These are phyloP conservation scores for Rhizopus sp. DNA, from an alignment of 371 early-diverging fungal genomes.

Conservation along the genomic window DNA sequence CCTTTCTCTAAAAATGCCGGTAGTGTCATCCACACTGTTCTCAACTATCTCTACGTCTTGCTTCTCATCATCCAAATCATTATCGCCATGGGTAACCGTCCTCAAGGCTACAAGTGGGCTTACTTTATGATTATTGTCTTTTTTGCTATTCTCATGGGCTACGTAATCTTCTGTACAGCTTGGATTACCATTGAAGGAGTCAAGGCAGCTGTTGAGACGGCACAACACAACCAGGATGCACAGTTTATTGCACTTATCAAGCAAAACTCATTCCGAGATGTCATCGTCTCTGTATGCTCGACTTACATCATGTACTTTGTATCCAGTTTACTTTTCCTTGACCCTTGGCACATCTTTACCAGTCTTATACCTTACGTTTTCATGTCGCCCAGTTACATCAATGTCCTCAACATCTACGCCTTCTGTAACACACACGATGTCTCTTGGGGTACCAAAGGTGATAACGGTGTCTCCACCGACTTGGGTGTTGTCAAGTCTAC, in stretches of 20 bases:
- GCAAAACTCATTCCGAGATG: slow-evolving; percentile 46
- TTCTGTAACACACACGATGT: slow-evolving; percentile 76
- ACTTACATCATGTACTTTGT: slow-evolving; percentile 60
- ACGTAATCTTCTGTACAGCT: slow-evolving; percentile 25
- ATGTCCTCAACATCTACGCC: slow-evolving; percentile 68
- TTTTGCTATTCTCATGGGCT: slow-evolving; percentile 36
- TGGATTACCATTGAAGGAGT: slow-evolving; percentile 50
- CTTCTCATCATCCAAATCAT: slow-evolving; percentile 69
- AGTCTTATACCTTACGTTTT: slow-evolving; percentile 64
- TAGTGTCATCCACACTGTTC: slow-evolving; percentile 35
- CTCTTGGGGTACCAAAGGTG: slow-evolving; percentile 95
- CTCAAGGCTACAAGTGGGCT: slow-evolving; percentile 74
- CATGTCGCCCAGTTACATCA: slow-evolving; percentile 64
- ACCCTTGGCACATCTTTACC: slow-evolving; percentile 65
- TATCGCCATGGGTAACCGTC: slow-evolving; percentile 79
- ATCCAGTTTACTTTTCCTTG: slow-evolving; percentile 53
- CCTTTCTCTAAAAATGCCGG: slow-evolving; percentile 49
- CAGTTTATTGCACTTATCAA: slow-evolving; percentile 22
- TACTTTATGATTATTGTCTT: slow-evolving; percentile 56
- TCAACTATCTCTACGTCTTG: slow-evolving; percentile 60
- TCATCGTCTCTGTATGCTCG: slow-evolving; percentile 51
- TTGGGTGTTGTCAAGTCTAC: slow-evolving; percentile 66
- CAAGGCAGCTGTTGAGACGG: slow-evolving; percentile 19
- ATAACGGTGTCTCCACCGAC: slow-evolving; percentile 58
- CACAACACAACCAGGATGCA: slow-evolving; percentile 1